Evolutionary conservation across 352 stramenopile species (phyloP), one percentile per base, ranked within the genome.

Genomic region (Elongisporangium senticosum): DNA sequence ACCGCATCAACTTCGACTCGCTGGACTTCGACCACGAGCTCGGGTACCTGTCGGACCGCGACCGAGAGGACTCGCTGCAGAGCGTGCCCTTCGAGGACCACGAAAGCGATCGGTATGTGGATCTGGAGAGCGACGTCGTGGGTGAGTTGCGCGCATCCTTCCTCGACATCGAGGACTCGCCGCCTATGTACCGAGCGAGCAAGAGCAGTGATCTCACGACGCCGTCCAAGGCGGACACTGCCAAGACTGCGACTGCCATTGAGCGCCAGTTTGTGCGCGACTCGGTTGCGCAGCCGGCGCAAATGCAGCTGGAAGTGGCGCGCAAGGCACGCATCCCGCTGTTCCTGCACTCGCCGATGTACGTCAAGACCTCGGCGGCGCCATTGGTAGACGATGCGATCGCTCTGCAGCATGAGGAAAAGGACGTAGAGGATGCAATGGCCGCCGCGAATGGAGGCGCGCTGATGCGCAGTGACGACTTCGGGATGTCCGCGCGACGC

Each of bases 301-400:
- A 95, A 58, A 95, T 95, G 85, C 85, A 95, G 62, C 71, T 95
- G 3, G 83, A 95, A 48, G 82, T 95, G 2, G 85, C 85, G 8
- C 75, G 82, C 7, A 92, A 93, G 59, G 85, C 85, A 23, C 74
- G 83, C 0, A 95, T 95, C 21, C 85, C 85, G 43, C 58, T 95
- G 11, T 95, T 95, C 63, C 54, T 95, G 50, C 85, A 95, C 65
- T 93, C 85, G 23, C 85, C 85, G 8, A 90, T 95, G 83, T 92
- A 93, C 65, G 83, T 93, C 19, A 87, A 78, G 62, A 89, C 77
- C 4, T 90, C 79, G 17, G 72, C 79, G 2, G 63, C 73, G 15
- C 73, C 69, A 50, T 65, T 91, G 26, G 68, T 87, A 23, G 81
- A 91, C 49, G 62, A 83, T 3, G 49, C 76, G 20, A 57, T 69